Conservation (phyloP, 2,329 filamentous ascomycete genomes). For the Ceratocystis colombiana region DNA sequence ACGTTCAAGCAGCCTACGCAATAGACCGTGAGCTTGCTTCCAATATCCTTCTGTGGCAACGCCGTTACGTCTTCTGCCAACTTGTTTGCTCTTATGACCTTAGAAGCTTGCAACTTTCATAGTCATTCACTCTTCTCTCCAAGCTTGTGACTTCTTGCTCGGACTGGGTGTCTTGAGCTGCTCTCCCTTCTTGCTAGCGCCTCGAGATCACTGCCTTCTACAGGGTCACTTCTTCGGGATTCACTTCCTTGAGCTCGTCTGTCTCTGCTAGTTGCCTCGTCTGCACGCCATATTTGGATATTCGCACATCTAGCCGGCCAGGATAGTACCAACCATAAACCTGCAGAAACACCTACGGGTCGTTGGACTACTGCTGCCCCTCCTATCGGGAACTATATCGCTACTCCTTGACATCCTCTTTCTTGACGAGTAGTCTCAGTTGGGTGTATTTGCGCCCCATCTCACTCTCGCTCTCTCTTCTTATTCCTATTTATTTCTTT, state of each 20-base stretch:
- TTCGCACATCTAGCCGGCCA: not conserved
- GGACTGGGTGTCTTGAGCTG: not conserved
- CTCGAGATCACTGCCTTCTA: not conserved
- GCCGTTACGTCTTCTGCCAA: not conserved
- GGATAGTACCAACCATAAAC: not conserved
- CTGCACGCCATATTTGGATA: slow-evolving; percentile 5
- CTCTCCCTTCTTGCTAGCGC: not conserved
- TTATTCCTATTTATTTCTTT: not conserved
- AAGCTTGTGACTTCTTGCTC: not conserved
- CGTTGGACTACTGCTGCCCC: not conserved
- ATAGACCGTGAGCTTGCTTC: not conserved
- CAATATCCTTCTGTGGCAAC: not conserved
- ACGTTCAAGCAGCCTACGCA: not conserved
- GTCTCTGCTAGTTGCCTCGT: not conserved
- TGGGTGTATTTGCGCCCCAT: not conserved
- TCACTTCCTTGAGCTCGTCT: slow-evolving; percentile 23
- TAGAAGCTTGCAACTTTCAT: not conserved
- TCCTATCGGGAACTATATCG: not conserved
- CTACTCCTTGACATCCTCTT: not conserved
- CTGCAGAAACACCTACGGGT: not conserved
- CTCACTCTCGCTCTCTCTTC: not conserved
- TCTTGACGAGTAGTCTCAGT: slow-evolving; percentile 8
- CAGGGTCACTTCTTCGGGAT: not conserved
- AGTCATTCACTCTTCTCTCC: not conserved
- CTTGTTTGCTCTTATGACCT: not conserved